Percentiles rank a stretch among this genome's conserved stretches.
Evolutionary conservation across 208 protist species (phyloP).

Genomic region (Lotmaria passim): DNA sequence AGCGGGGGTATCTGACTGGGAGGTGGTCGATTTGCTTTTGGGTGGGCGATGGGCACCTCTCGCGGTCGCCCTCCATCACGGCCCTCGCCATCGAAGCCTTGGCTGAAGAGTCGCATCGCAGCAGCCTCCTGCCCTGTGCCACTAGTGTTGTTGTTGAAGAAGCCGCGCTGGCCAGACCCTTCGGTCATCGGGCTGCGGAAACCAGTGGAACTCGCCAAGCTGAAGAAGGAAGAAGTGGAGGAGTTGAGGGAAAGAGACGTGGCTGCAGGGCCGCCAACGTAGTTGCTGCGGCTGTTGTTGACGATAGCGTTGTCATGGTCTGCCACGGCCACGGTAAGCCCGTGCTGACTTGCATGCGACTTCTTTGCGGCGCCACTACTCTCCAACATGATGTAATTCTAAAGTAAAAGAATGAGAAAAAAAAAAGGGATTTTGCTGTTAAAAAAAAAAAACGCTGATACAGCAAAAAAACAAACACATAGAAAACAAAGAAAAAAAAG

Average conservation of each 20-base stretch:
- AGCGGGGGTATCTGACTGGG: background rate
- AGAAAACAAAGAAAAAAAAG: no score
- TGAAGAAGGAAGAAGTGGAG: constrained; percentile 11
- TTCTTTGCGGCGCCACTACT: background rate
- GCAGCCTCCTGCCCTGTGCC: no score
- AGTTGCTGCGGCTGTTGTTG: background rate
- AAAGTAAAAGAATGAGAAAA: background rate
- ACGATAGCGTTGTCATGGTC: background rate
- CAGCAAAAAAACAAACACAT: no score
- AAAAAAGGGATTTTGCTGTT: no score
- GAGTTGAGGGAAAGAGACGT: background rate
- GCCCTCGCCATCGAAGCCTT: background rate
- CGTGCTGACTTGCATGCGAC: background rate
- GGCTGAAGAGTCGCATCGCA: background rate
- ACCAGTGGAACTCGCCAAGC: background rate
- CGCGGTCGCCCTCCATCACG: background rate
- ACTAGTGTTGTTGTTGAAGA: background rate
- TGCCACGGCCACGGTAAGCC: background rate
- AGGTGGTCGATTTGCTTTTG: constrained; percentile 1
- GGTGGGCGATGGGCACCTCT: background rate
- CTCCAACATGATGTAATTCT: background rate
- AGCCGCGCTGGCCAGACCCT: background rate
- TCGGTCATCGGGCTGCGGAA: background rate
- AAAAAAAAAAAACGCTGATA: no score
- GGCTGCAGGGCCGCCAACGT: background rate